These are phyloP conservation scores for Coemansia javaensis DNA, from an alignment of 192 early-diverging fungal species.

Conservation along the genomic window DNA sequence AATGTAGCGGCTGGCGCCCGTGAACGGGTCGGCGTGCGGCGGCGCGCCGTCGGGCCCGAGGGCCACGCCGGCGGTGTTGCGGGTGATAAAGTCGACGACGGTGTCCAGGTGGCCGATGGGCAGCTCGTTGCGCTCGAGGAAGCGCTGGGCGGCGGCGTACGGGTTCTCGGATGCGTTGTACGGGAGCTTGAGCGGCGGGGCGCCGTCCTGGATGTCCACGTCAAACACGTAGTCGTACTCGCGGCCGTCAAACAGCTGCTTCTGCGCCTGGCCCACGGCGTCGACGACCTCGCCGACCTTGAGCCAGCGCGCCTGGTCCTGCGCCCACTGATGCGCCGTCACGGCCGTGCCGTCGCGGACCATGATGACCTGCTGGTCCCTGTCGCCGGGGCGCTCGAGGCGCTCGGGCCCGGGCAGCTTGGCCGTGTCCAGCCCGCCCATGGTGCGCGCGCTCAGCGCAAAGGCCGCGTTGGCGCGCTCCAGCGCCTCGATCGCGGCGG, in stretches of 20 bases:
- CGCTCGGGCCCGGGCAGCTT: conserved; percentile 76
- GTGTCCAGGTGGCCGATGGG: conserved; percentile 83
- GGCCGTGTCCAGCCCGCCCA: conserved; percentile 77
- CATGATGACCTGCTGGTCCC: conserved; percentile 89
- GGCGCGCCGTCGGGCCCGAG: not conserved
- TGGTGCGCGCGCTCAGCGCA: conserved; percentile 41
- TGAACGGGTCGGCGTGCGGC: conserved; percentile 25
- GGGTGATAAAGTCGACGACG: conserved; percentile 89
- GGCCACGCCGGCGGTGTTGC: conserved; percentile 67
- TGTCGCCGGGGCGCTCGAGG: conserved; percentile 57
- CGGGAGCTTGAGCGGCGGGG: conserved; percentile 82
- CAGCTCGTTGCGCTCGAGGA: conserved; percentile 77
- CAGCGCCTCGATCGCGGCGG: conserved; percentile 37
- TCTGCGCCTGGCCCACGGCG: conserved; percentile 67
- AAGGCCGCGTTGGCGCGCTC: conserved; percentile 45
- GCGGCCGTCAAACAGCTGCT: conserved; percentile 74
- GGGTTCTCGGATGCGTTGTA: conserved; percentile 93
- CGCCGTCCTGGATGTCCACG: conserved; percentile 84
- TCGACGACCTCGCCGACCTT: conserved; percentile 95
- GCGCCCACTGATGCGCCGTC: conserved; percentile 87
- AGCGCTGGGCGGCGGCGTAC: conserved; percentile 86
- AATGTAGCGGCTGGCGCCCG: conserved; percentile 60
- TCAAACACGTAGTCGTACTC: conserved; percentile 99
- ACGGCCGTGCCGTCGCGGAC: conserved; percentile 66
- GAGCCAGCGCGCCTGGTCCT: conserved; percentile 58